These are phyloP conservation scores for Rosa rugosa DNA, from an alignment of 306 rosid species.

Conservation along the genomic window DNA sequence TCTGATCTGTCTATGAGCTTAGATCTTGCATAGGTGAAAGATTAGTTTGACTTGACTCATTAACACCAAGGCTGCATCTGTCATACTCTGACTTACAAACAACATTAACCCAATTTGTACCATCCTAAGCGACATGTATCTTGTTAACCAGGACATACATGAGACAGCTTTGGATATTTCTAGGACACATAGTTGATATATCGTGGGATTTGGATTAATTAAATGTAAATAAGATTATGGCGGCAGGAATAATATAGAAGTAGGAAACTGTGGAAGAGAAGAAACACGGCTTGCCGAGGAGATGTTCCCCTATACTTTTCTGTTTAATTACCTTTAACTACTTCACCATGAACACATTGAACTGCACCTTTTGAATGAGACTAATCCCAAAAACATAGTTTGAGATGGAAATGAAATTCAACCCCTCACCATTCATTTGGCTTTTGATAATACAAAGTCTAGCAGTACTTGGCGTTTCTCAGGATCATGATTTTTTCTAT, in stretches of 20 bases:
- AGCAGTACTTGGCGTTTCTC: constrained; percentile 19
- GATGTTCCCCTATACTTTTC: background rate
- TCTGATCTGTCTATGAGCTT: background rate
- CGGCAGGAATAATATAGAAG: background rate
- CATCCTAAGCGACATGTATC: background rate
- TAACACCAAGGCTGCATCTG: too few relatives aligned
- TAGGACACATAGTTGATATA: background rate
- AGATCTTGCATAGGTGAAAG: background rate
- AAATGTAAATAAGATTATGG: background rate
- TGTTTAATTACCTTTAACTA: background rate
- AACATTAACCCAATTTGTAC: background rate
- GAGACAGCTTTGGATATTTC: background rate
- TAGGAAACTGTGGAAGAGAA: background rate
- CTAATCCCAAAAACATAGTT: background rate
- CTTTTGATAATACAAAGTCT: constrained; percentile 25
- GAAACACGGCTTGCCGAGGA: background rate
- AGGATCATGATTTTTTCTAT: constrained; percentile 36
- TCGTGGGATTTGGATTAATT: background rate
- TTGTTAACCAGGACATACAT: background rate
- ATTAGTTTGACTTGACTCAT: too few relatives aligned
- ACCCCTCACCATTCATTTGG: constrained; percentile 10
- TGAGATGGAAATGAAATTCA: constrained; percentile 13
- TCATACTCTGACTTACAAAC: too few relatives aligned
- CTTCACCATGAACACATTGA: background rate
- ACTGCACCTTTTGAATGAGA: background rate